Evolutionary conservation across 2,329 filamentous ascomycete species (phyloP), one percentile per base, ranked within the genome.

Genomic region (Fusarium brevicatenulatum): DNA sequence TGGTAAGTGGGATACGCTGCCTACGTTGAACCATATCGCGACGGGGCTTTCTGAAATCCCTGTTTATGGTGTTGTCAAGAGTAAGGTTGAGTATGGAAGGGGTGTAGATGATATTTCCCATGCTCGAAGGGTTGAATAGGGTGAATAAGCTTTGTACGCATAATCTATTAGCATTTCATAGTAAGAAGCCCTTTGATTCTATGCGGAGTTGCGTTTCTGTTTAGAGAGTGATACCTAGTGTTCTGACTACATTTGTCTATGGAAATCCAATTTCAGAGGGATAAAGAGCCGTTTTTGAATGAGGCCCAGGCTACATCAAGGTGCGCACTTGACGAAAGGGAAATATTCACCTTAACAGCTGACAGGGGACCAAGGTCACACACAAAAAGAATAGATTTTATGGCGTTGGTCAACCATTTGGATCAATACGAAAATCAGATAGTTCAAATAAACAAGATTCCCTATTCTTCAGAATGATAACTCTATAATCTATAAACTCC

Each of bases 21-120:
- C 73, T 3, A 75, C 73, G 2, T 18, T 75, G 4, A 74, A 74
- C 10, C 73, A 75, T 16, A 63, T 75, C 11, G 66, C 68, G 0
- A 47, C 64, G 43, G 66, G 73, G 2, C 42, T 75, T 18, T 60
- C 70, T 1, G 49, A 75, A 18, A 67, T 76, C 21, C 73, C 73
- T 10, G 30, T 75, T 1, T 76, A 70, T 30, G 68, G 49, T 0
- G n/a, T 75, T n/a, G 19, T 76, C 0, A 40, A 71, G 37, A 61
- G 44, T 7, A 75, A 73, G 28, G 28, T 69, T 2, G 72, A 74
- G 23, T 15, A 54, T 4, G 70, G 70, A 25, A 36, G 19, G 4
- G 73, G 73, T 0, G 63, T 68, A 4, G 65, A 73, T 39, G 63
- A 71, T 25, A 46, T 75, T 9, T 56, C 66, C 4, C 57, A 73